These are phyloP conservation scores for Candida sp. DNA, from an alignment of 1,139 yeast genomes.

Conservation along the genomic window DNA sequence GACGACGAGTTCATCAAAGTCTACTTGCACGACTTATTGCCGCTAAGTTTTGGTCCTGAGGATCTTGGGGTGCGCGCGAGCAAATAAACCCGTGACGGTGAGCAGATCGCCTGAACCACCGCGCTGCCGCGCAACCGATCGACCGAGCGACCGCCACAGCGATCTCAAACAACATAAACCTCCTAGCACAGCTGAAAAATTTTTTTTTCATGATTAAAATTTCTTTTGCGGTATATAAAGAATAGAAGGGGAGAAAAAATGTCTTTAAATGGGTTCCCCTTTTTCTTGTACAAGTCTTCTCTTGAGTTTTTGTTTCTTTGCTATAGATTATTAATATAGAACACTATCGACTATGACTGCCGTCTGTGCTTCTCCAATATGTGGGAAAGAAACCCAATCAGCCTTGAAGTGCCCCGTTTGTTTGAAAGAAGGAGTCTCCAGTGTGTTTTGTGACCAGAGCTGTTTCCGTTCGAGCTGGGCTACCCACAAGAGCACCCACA, in stretches of 20 bases:
- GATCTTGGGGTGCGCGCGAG: constrained; percentile 35
- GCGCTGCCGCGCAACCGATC: no score
- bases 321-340: constrained; percentile 1
- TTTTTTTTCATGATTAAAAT: background rate
- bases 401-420: constrained; percentile 92
- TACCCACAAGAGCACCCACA: constrained; percentile 55
- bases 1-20: constrained; percentile 49
- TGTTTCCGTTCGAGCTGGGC: constrained; percentile 85
- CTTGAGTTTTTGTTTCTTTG: background rate
- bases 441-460: constrained; percentile 79
- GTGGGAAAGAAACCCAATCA: constrained; percentile 83
- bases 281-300: background rate
- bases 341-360: constrained; percentile 13
- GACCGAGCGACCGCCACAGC: background rate
- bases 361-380: constrained; percentile 73
- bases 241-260: background rate
- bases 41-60: constrained; percentile 88
- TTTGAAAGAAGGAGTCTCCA: constrained; percentile 66
- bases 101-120: no score
- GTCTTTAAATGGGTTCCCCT: background rate
- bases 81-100: background rate
- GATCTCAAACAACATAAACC: background rate
- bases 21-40: constrained; percentile 67
- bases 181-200: background rate
- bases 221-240: background rate